These are phyloP conservation scores for Spencermartinsiella ligniputridi DNA, from an alignment of 1,139 yeast genomes.

Conservation along the genomic window DNA sequence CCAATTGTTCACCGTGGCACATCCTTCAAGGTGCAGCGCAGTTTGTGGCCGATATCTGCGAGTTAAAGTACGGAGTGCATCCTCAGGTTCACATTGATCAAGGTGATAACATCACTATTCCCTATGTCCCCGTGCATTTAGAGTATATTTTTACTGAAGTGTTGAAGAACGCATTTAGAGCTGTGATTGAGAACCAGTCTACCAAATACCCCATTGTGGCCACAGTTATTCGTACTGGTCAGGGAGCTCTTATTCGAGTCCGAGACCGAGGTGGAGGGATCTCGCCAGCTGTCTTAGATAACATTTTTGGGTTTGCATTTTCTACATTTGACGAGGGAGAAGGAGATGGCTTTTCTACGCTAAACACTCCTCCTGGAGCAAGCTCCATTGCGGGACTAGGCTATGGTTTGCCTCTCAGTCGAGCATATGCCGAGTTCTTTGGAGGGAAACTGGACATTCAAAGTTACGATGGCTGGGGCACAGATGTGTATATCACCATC, in stretches of 20 bases:
- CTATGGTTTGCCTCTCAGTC: conserved; percentile 84
- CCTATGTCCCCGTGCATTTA: conserved; percentile 81
- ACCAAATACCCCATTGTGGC: conserved; percentile 59
- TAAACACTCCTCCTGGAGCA: conserved; percentile 72
- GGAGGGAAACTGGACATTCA: conserved; percentile 77
- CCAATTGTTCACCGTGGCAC: conserved; percentile 56
- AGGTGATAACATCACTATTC: conserved; percentile 50
- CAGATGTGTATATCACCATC: conserved; percentile 60
- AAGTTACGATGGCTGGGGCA: conserved; percentile 82
- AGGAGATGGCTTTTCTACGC: conserved; percentile 44
- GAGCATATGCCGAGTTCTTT: conserved; percentile 63
- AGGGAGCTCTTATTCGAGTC: conserved; percentile 50
- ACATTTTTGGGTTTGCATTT: conserved; percentile 81
- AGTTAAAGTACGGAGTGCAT: conserved; percentile 72
- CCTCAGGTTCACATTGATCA: conserved; percentile 57
- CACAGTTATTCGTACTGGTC: conserved; percentile 56
- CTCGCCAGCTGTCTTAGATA: conserved; percentile 54
- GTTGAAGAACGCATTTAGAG: conserved; percentile 81
- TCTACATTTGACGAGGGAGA: conserved; percentile 65
- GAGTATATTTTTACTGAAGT: conserved; percentile 84
- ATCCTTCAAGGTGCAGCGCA: conserved; percentile 61
- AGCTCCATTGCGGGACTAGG: conserved; percentile 93
- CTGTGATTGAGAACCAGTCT: conserved; percentile 63
- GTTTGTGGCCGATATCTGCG: conserved; percentile 75
- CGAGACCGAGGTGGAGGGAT: conserved; percentile 92